phyloP scores from a whole-genome alignment of 73 alveolate genomes.

The Blepharisma japonicum region DNA sequence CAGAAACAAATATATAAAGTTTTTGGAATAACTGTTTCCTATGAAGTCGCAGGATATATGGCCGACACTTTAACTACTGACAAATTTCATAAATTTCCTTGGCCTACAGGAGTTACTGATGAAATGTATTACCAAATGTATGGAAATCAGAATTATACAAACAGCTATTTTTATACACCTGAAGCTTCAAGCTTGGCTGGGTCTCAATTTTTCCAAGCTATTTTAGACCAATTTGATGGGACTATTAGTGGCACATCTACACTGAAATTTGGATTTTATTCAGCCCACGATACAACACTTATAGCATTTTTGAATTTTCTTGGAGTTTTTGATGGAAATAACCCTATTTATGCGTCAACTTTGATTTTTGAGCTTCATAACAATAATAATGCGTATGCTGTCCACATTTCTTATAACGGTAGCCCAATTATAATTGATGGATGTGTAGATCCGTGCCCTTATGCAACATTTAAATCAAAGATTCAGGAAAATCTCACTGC shows the following conservation, averaged over 20 bases:
- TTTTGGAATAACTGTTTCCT: background rate
- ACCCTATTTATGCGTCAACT: slow-evolving; percentile 1
- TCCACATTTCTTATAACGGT: background rate
- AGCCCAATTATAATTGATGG: background rate
- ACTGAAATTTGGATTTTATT: background rate
- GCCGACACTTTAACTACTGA: background rate
- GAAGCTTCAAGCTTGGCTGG: slow-evolving; percentile 3
- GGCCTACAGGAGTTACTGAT: background rate
- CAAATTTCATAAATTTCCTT: background rate
- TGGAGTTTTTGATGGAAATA: background rate
- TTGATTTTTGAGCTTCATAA: slow-evolving; percentile 10
- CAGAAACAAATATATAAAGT: background rate
- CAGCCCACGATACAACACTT: background rate
- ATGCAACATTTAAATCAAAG: background rate
- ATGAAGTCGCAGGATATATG: slow-evolving; percentile 6
- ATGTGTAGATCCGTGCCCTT: background rate
- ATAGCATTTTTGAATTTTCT: background rate
- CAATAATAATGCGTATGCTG: background rate
- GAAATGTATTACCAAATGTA: background rate
- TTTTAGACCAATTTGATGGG: background rate
- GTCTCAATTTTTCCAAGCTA: background rate
- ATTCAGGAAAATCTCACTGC: no score
- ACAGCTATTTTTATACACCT: background rate
- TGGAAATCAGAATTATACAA: background rate
- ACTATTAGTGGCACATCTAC: background rate